Base-by-base conservation (phyloP, 352 stramenopile species). In the Globisporangium uncinulatum region DNA sequence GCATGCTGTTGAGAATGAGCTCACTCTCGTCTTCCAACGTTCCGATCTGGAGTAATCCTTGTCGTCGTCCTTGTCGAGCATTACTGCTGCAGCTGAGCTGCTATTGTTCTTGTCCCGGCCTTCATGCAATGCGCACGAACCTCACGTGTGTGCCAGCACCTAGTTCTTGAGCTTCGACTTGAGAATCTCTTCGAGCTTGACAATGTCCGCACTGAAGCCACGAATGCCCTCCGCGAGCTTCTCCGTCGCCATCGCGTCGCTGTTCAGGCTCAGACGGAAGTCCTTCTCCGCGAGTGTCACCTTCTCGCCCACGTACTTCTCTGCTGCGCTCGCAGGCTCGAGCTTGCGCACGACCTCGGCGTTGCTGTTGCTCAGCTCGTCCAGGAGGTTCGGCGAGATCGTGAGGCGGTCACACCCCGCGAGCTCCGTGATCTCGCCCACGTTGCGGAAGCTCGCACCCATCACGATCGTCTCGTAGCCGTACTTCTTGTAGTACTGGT, bases 401-500 rank as follows among this genome's bases (percentile, higher is more conserved):
- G 97, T 99, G 71, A 99, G 91, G 58, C 94, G 89, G 79, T 99
- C 97, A 54, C 96, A 98, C 53, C 97, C 97, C 37, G 96, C 92
- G 47, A 99, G 75, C 56, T 97, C 96, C 19, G 94, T 78, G 70
- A 99, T 98, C 74, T 99, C 95, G 66, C 97, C 97, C 7, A 92
- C 89, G 71, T 98, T 98, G 66, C 89, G 92, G 76, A 98, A 98
- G 69, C 81, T 96, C 51, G 95, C 87, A 56, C 92, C 94, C 94
- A 98, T 98, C 56, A 98, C 92, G 50, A 98, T 97, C 17, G 94
- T 98, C 58, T 95, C 79, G 79, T 97, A 96, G 58, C 77, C 87
- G 79, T 89, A 97, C 81, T 98, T 99, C 76, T 99, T 99, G 88
- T 98, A 99, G 80, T 99, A 99, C 58, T 95, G 84, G 76, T 99